Evolutionary conservation across 768 basidiomycete genomes (phyloP).

Genomic region (Harrya chromipes): DNA sequence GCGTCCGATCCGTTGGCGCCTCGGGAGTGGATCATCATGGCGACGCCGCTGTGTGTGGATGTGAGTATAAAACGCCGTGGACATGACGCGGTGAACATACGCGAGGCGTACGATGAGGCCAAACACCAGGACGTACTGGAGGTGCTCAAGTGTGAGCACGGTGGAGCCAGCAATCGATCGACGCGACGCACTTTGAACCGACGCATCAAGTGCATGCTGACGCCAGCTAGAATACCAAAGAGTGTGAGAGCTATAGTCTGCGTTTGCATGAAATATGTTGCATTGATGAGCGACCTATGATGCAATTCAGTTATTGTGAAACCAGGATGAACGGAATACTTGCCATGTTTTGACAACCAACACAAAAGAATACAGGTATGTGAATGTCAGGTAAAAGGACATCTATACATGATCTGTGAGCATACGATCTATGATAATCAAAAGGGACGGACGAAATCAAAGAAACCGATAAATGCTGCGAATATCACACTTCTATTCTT

Average conservation of each 20-base stretch:
- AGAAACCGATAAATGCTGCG: slow-evolving; percentile 58
- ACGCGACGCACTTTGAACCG: slow-evolving; percentile 49
- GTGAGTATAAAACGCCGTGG: not conserved
- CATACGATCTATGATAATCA: not conserved
- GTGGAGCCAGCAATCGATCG: not conserved
- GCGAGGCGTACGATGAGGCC: slow-evolving; percentile 60
- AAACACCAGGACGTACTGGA: slow-evolving; percentile 45
- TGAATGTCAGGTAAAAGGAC: slow-evolving; percentile 66
- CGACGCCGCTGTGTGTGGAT: slow-evolving; percentile 46
- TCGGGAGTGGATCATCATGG: slow-evolving; percentile 68
- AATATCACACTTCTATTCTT: slow-evolving; percentile 56
- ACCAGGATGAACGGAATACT: not conserved
- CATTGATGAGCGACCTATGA: slow-evolving; percentile 48
- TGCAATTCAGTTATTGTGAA: slow-evolving; percentile 4
- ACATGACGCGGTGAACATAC: slow-evolving; percentile 21
- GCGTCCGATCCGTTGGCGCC: slow-evolving; percentile 54
- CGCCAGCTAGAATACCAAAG: slow-evolving; percentile 59
- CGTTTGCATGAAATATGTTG: slow-evolving; percentile 62
- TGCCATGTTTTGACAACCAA: slow-evolving; percentile 50
- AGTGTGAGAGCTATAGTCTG: slow-evolving; percentile 60
- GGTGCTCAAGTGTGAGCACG: not conserved
- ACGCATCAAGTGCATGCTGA: slow-evolving; percentile 49
- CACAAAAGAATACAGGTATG: slow-evolving; percentile 72
- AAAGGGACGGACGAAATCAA: slow-evolving; percentile 48
- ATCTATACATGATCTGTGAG: slow-evolving; percentile 33